Base-by-base conservation (phyloP, 192 early-diverging fungal species). In the Entomortierella beljakovae region DNA sequence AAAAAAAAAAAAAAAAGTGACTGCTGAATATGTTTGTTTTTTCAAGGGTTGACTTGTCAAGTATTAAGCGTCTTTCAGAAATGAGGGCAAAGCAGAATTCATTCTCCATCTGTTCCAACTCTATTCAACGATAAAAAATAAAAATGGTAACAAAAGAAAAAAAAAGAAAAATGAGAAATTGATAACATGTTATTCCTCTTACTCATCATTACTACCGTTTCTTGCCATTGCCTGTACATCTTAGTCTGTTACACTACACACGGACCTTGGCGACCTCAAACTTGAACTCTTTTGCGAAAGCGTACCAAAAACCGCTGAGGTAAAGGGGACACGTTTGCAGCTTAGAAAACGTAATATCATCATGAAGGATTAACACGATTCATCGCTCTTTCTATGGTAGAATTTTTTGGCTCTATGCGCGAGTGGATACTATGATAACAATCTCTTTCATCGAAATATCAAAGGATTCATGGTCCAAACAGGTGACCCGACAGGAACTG, bases 391-490 rank as follows among this genome's bases (percentile, higher is more conserved):
- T 20, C 15, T 11, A 2, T 20, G 18, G 29, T 69, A 96, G 90
- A 99, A 99, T 86, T 99, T 99, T 85, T 80, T 99, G 43, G 97
- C 97, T 2, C 75, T 99, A n/a, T 97, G 96, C 57, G 97, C 96
- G 35, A 91, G 87, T 69, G 93, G 93, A 46, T 98, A 98, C 80
- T 98, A 98, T 80, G 92, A 98, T 81, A 87, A 89, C 58, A 90
- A 88, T 53, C 79, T 94, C 32, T 91, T 98, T 64, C 96, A 97
- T 70, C 83, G 90, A 62, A 96, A 95, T 70, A 95, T 96, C 58
- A 87, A 82, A 71, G 92, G 90, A 3, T 96, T 96, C 77, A 95
- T 96, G 81, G 84, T 93, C n/a, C 93, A 94, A 83, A 96, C 94
- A 65, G 95, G 94, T 43, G 95, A 96, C 64, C 95, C 94, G 2